A percentile compares a stretch with the other conserved stretches of the same genome.
These are phyloP conservation scores for Hippophae rhamnoides DNA, from an alignment of 306 rosid species.

Conservation along the genomic window DNA sequence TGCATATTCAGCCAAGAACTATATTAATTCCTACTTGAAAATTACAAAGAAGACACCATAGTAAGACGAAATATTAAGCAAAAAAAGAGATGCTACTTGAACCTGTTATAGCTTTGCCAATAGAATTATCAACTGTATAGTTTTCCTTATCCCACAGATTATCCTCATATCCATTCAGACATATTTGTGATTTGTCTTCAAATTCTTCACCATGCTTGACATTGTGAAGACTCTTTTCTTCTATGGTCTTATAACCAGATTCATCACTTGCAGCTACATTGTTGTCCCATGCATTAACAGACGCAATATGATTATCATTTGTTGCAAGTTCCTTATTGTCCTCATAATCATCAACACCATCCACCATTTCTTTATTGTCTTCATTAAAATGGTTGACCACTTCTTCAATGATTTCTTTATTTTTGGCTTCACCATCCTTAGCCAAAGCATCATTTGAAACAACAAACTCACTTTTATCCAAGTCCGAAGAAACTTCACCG, in stretches of 20 bases:
- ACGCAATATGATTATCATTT: neutral
- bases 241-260: conserved; percentile 1
- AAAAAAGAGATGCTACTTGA: neutral
- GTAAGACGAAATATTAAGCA: neutral
- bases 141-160: neutral
- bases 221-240: neutral
- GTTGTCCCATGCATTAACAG: neutral
- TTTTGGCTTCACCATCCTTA: neutral
- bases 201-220: conserved; percentile 1
- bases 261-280: neutral
- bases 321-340: no score
- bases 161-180: no score
- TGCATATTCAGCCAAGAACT: neutral
- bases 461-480: neutral
- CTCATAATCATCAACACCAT: neutral
- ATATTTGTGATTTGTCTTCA: no score
- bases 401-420: neutral
- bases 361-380: neutral
- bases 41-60: no score
- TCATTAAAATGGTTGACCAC: neutral
- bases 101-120: neutral
- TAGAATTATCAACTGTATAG: neutral
- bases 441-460: neutral
- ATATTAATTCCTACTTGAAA: neutral
- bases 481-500: neutral